phyloP scores from a whole-genome alignment of 768 basidiomycete genomes.

The Cyclocybe cylindracea region DNA sequence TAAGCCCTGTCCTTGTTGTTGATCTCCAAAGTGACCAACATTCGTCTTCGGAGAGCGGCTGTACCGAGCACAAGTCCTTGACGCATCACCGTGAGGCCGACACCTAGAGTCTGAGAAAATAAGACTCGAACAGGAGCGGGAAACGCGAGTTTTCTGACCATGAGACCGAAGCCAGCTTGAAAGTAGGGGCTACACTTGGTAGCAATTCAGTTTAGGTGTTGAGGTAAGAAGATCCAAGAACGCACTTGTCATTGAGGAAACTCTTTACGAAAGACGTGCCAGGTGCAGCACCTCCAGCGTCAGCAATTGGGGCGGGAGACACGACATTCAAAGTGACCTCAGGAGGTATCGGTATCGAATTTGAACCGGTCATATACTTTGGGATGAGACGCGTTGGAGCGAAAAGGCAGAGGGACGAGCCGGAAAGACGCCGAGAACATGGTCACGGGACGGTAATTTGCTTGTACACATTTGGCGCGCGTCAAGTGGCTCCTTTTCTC shows the following conservation, averaged over 20 bases:
- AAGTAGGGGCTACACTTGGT: constrained; percentile 86
- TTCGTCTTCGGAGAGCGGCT: constrained; percentile 77
- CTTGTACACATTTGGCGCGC: constrained; percentile 8
- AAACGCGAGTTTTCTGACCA: constrained; percentile 52
- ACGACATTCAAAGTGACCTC: too few species aligned
- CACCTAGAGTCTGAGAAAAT: constrained; percentile 77
- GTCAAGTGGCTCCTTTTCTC: constrained; percentile 8
- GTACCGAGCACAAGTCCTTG: constrained; percentile 69
- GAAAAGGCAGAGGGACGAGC: not conserved
- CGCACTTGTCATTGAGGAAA: constrained; percentile 70
- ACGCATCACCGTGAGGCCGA: constrained; percentile 76
- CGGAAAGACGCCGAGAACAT: not conserved
- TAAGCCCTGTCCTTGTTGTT: constrained; percentile 94
- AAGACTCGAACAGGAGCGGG: not conserved
- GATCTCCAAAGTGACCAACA: constrained; percentile 95
- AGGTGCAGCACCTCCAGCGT: constrained; percentile 8
- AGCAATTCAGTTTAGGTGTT: constrained; percentile 17
- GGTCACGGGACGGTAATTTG: not conserved
- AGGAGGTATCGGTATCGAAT: too few species aligned
- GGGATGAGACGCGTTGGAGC: too few species aligned
- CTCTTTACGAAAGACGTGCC: constrained; percentile 33
- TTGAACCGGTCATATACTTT: too few species aligned
- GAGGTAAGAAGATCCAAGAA: constrained; percentile 2
- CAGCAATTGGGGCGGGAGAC: constrained; percentile 8
- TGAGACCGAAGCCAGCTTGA: constrained; percentile 95